Base-by-base conservation (phyloP, 2,329 filamentous ascomycete species). In the Colletotrichum somersetense region DNA sequence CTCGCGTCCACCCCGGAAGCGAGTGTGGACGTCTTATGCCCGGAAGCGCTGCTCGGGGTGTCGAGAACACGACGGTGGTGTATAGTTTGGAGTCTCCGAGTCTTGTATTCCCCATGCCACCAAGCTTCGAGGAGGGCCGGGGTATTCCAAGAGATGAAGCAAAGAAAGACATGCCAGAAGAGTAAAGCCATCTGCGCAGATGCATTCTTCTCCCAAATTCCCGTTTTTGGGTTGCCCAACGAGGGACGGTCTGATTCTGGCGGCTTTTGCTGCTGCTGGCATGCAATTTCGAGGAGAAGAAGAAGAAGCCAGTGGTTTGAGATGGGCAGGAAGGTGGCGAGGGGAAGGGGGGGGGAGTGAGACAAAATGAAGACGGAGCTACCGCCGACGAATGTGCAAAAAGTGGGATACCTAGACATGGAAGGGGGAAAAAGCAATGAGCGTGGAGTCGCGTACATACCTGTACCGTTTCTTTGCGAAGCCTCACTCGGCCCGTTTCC, bases 401-500 rank as follows among this genome's bases (percentile, higher is more conserved):
- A 69, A 38, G 46, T 66, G 30, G 57, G 59, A 68, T 44, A 7
- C 2, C 10, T 65, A 72, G 48, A 72, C 59, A 63, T 52, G 30
- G 53, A 12, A 20, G 8, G 11, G 10, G 30, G 3, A 56, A 72
- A 69, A 72, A 72, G 69, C 52, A 72, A 72, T 20, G 18, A 64
- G 58, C 38, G 53, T 64, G 44, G 55, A 59, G 64, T 72, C 30
- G 46, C 53, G 20, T 64, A 68, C 66, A 55, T 38, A 72, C 69
- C 65, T 69, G 46, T 20, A n/a, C 7, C 16, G 10, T 40, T 40
- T 14, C 5, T 5, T 63, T n/a, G 65, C 66, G 48, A 72, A 69
- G 58, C 66, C 59, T 69, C 55, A 71, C 50, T 68, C 68, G 68
- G 68, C 68, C 68, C 66, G 66, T 59, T 64, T 61, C 65, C 42